Evolutionary conservation across 202 grass and related monocot species (phyloP), one percentile per base, ranked within the genome.

Genomic region (Panicum hallii): DNA sequence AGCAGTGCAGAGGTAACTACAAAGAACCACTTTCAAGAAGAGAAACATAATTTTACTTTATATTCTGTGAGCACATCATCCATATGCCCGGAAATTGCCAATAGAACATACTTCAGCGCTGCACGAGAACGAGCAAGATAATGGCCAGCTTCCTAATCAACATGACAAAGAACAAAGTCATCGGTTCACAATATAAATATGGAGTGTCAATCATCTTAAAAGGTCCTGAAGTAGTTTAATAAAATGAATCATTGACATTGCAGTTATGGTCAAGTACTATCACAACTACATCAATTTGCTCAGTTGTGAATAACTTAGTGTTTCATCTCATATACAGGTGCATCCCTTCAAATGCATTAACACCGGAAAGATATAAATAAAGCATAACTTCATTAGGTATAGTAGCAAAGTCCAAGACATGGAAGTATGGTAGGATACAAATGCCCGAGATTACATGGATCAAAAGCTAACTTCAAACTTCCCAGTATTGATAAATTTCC

Each of bases 21-120:
- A 58, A 74, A 60, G 50, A 42, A 74, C 13, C 10, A 67, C 4
- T 74, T 79, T 50, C 48, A 87, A 19, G 50, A 87, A 62, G 34
- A 47, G 56, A 83, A 85, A 91, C 61, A 79, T 72, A 70, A 76
- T 56, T 49, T 61, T 79, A 92, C 95, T 94, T 95, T 98, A 88
- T 95, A 98, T 80, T 95, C 87, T 57, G 78, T 53, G 55, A 98
- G 93, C 52, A 94, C 75, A 84, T 98, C 91, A 90, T 98, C 95
- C 89, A 98, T 87, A 83, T 92, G 86, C 40, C 95, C 95, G 65
- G 95, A 98, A 88, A 98, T 84, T 44, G 95, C 95, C 84, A 98
- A 73, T 83, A 92, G 60, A 44, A 95, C 67, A 90, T 93, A 98
- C 70, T 98, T 98, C 81, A 98, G 49, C 63, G 91, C 93, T 86